Percentiles rank a stretch among this genome's conserved stretches.
phyloP scores from a whole-genome alignment of 306 rosid species.

The Castanea sativa region DNA sequence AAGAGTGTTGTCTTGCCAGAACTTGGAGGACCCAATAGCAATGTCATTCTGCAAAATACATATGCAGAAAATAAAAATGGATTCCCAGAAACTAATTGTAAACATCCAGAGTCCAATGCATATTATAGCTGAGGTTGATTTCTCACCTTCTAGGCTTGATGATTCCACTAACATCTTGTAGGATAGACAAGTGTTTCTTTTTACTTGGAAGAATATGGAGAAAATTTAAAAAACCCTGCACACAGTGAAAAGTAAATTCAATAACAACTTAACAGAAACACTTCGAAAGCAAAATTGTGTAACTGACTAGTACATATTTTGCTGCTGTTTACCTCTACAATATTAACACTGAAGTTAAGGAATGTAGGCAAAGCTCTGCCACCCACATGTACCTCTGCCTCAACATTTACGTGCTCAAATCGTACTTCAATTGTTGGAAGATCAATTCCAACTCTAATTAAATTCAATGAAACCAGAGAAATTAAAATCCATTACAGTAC shows the following conservation, averaged over 20 bases:
- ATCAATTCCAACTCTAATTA: constrained; percentile 52
- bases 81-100: too few species aligned
- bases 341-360: constrained; percentile 17
- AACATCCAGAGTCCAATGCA: too few species aligned
- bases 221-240: constrained; percentile 32
- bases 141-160: constrained; percentile 71
- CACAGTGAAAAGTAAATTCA: too few species aligned
- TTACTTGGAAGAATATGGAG: constrained; percentile 36
- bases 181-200: constrained; percentile 46
- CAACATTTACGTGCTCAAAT: constrained; percentile 46
- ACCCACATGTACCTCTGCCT: constrained; percentile 42
- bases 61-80: not conserved
- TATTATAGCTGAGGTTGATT: not conserved
- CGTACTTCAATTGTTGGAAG: constrained; percentile 59
- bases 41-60: constrained; percentile 49
- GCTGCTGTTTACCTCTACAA: constrained; percentile 23
- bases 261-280: too few species aligned
- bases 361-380: constrained; percentile 41
- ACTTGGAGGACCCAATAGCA: constrained; percentile 85
- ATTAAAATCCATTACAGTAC: not conserved
- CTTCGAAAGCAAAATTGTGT: too few species aligned
- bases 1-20: constrained; percentile 84
- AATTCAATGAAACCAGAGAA: not conserved
- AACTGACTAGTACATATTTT: too few species aligned
- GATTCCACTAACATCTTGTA: constrained; percentile 69